phyloP scores from a whole-genome alignment of 352 stramenopile species.

The Thalassiosira ordinaria region DNA sequence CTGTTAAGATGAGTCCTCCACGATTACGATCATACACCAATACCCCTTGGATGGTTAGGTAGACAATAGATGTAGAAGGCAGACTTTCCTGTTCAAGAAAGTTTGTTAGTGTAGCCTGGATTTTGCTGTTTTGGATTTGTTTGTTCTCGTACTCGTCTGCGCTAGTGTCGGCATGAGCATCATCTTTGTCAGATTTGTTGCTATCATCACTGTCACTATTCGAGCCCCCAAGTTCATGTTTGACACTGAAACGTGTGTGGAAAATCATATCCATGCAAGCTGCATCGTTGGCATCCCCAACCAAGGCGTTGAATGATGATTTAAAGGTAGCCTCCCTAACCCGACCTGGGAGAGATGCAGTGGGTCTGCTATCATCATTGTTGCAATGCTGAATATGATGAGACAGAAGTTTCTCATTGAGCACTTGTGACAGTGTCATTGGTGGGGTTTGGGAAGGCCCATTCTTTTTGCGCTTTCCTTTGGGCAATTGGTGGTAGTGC shows the following conservation, averaged over 20 bases:
- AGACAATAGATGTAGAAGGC: constrained; percentile 29
- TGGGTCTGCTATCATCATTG: constrained; percentile 12
- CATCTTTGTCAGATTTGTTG: constrained; percentile 11
- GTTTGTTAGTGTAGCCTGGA: constrained; percentile 20
- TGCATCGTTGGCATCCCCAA: not conserved
- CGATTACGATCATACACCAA: constrained; percentile 52
- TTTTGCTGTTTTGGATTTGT: constrained; percentile 7
- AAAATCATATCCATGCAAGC: constrained; percentile 35
- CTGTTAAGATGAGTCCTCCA: constrained; percentile 35
- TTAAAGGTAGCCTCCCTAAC: constrained; percentile 31
- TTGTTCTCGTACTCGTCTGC: constrained; percentile 30
- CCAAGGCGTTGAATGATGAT: constrained; percentile 32
- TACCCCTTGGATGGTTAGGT: constrained; percentile 43
- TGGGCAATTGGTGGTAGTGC: constrained; percentile 54
- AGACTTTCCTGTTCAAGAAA: constrained; percentile 32
- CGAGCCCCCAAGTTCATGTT: constrained; percentile 23
- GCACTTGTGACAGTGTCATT: constrained; percentile 41
- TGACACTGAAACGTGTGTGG: constrained; percentile 33
- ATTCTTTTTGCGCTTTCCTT: constrained; percentile 12
- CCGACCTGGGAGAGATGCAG: constrained; percentile 14
- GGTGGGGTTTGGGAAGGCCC: constrained; percentile 3
- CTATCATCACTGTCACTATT: constrained; percentile 30
- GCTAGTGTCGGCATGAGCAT: constrained; percentile 16
- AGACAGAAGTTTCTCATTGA: constrained; percentile 37
- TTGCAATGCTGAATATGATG: constrained; percentile 20